Evolutionary conservation across 2,329 filamentous ascomycete genomes (phyloP).

Genomic region (Diaporthe ilicicola): DNA sequence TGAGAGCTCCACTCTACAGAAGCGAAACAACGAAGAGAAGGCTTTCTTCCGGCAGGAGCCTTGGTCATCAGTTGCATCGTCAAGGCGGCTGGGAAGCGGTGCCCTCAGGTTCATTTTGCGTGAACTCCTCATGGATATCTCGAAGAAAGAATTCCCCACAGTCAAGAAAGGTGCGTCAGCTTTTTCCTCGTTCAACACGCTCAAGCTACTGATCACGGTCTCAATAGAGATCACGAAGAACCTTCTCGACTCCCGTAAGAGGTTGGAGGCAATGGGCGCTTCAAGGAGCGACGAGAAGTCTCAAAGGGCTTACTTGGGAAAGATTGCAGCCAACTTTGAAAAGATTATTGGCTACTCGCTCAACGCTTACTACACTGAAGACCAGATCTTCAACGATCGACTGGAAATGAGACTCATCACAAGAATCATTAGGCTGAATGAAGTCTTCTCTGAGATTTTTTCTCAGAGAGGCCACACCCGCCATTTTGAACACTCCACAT

Average conservation of each 20-base stretch:
- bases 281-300: slow-evolving; percentile 39
- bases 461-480: slow-evolving; percentile 41
- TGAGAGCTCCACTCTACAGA: slow-evolving; percentile 39
- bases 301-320: slow-evolving; percentile 48
- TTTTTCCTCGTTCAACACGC: not conserved
- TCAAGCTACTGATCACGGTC: not conserved
- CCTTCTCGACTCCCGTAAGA: slow-evolving; percentile 25
- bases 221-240: slow-evolving; percentile 38
- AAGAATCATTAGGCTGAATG: slow-evolving; percentile 47
- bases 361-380: slow-evolving; percentile 46
- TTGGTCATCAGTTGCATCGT: slow-evolving; percentile 44
- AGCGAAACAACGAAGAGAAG: slow-evolving; percentile 45
- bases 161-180: slow-evolving; percentile 37
- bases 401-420: slow-evolving; percentile 48
- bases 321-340: slow-evolving; percentile 44
- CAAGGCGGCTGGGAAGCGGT: slow-evolving; percentile 44
- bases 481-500: slow-evolving; percentile 34
- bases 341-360: slow-evolving; percentile 42
- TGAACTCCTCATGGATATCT: slow-evolving; percentile 50
- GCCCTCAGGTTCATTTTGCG: slow-evolving; percentile 47
- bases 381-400: slow-evolving; percentile 41
- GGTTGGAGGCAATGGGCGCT: slow-evolving; percentile 43
- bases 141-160: slow-evolving; percentile 48
- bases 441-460: slow-evolving; percentile 45
- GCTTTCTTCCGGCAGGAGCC: slow-evolving; percentile 47